phyloP scores from a whole-genome alignment of 2,329 filamentous ascomycete species.

The Dothistroma septosporum region DNA sequence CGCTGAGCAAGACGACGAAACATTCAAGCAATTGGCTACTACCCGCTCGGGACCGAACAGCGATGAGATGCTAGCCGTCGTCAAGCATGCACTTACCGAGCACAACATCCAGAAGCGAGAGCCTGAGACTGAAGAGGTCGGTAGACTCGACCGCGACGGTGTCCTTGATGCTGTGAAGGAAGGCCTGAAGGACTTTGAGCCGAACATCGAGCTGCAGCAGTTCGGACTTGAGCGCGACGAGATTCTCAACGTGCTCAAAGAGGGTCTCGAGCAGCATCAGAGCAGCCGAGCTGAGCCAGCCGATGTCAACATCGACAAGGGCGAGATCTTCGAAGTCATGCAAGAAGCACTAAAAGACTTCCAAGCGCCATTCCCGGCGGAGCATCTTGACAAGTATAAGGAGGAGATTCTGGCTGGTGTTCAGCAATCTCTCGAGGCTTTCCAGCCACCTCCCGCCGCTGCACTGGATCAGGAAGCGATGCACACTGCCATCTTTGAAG shows the following conservation, averaged over 20 bases:
- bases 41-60: slow-evolving; percentile 43
- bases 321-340: slow-evolving; percentile 80
- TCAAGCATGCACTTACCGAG: slow-evolving; percentile 68
- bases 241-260: slow-evolving; percentile 77
- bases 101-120: slow-evolving; percentile 45
- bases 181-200: slow-evolving; percentile 91
- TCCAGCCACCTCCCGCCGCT: slow-evolving; percentile 43
- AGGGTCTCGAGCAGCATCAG: slow-evolving; percentile 75
- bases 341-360: slow-evolving; percentile 83
- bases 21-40: slow-evolving; percentile 42
- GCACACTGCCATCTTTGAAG: slow-evolving; percentile 53
- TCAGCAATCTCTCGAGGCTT: slow-evolving; percentile 78
- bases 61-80: slow-evolving; percentile 79
- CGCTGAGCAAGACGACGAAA: slow-evolving; percentile 47
- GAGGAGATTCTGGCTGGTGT: slow-evolving; percentile 83
- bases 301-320: slow-evolving; percentile 61
- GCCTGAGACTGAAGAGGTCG: slow-evolving; percentile 18
- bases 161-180: slow-evolving; percentile 83
- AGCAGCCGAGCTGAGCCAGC: slow-evolving; percentile 48
- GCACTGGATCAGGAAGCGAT: slow-evolving; percentile 46
- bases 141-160: slow-evolving; percentile 57
- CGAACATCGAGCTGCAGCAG: slow-evolving; percentile 85
- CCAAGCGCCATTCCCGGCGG: slow-evolving; percentile 59
- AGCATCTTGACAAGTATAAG: slow-evolving; percentile 61
- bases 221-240: slow-evolving; percentile 88